Base-by-base conservation (phyloP, 257 asterid species). In the Nicotiana paniculata region DNA sequence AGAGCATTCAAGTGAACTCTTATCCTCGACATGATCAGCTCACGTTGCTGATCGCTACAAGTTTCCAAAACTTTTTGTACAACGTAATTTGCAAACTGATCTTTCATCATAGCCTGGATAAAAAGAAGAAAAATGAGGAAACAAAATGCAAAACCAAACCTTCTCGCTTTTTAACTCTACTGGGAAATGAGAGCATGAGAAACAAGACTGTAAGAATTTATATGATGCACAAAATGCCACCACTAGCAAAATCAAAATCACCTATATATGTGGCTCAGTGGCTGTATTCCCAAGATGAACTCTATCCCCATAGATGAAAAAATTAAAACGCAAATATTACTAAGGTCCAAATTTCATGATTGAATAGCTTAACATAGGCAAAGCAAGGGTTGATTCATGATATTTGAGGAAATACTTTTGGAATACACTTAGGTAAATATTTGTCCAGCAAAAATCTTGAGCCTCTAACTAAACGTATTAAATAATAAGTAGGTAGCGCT, bases 1-100 rank as follows among this genome's bases (percentile, higher is more conserved):
- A 93, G 87, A 74, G 97, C 97, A 65, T 91, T 93, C 90, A 93
- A 82, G 83, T 93, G 97, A 77, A 93, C 95, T 86, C 89, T 93
- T 55, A 93, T 93, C 74, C 97, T 89, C 6, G 95, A 88, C 85
- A 93, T 82, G 87, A 93, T 93, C 83, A 93, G 86, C 81, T 93
- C 97, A 24, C 97, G 93, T 80, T 93, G 88, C 87, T 89, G 95
- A 85, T 93, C 97, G 39, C 93, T 93, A 84, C 97, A 93, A 61
- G 97, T 92, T 84, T 92, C 97, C n/a, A 92, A 90, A 48, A 93
- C 97, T 86, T 93, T 93, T 87, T 93, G 97, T 83, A 93, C 96
- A 46, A 93, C 97, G 7, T 93, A 93, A 72, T 93, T 93, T n/a
- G 95, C 97, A 82, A 93, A 93, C 55, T 93, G 97, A 70, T 93